Percentiles rank a stretch among this genome's conserved stretches.
phyloP scores from a whole-genome alignment of 2,329 filamentous ascomycete species.

The Aspergillus sp. region DNA sequence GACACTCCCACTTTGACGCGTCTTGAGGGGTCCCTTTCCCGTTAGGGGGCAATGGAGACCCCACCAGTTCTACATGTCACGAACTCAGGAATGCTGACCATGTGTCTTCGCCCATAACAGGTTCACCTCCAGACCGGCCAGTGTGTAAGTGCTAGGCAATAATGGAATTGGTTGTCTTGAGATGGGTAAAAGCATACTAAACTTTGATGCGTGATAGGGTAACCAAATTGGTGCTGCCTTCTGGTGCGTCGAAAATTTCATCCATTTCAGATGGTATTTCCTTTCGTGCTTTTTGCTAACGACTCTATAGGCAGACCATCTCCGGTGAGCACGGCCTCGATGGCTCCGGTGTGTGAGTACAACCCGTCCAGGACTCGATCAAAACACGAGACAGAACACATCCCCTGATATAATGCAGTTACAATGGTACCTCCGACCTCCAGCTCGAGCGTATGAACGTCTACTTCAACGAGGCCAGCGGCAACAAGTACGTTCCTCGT shows the following conservation, averaged over 20 bases:
- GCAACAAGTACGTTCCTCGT: constrained; percentile 99
- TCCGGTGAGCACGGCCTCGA: constrained; percentile 95
- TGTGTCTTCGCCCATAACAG: constrained; percentile 60
- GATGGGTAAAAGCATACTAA: constrained; percentile 21
- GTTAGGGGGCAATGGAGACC: constrained; percentile 25
- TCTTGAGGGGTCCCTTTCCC: constrained; percentile 30
- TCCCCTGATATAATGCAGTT: constrained; percentile 54
- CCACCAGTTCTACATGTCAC: constrained; percentile 28
- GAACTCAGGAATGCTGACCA: constrained; percentile 28
- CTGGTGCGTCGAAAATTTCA: constrained; percentile 63
- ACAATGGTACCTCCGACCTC: constrained; percentile 97
- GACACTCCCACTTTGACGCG: constrained; percentile 30
- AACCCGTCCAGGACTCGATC: constrained; percentile 8
- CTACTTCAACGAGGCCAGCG: constrained; percentile 91
- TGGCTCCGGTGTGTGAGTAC: constrained; percentile 86
- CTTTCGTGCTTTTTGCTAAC: constrained; percentile 38
- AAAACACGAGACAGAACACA: constrained; percentile 15
- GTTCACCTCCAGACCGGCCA: constrained; percentile 99
- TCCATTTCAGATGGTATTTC: background rate
- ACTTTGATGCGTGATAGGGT: constrained; percentile 61
- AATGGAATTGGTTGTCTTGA: constrained; percentile 4
- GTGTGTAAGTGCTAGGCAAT: constrained; percentile 69
- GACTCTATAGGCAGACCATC: constrained; percentile 67
- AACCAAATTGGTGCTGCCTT: constrained; percentile 99
- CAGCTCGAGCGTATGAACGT: constrained; percentile 99